Conservation (phyloP, 139 green algal species). For the Zygnema cylindricum region DNA sequence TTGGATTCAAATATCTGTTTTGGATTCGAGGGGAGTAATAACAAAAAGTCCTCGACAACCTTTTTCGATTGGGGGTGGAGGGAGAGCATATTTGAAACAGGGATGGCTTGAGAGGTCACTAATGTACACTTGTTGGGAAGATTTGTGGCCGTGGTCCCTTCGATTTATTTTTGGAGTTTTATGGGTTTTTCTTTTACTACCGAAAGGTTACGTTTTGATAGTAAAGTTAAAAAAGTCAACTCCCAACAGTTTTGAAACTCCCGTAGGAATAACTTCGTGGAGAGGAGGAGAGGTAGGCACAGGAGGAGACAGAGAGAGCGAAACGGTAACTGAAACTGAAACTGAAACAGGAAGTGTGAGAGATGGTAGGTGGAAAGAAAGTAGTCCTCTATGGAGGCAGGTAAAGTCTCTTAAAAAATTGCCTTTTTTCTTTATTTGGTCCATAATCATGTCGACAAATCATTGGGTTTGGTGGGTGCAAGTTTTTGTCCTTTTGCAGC, state of each 20-base stretch:
- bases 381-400: neutral
- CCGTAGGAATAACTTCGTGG: neutral
- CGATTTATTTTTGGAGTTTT: neutral
- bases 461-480: slow-evolving; percentile 23
- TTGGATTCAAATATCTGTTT: neutral
- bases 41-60: slow-evolving; percentile 1
- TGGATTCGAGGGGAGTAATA: neutral
- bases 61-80: neutral
- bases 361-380: neutral
- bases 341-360: neutral
- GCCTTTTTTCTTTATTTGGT: neutral
- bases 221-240: neutral
- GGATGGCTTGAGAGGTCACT: slow-evolving; percentile 37
- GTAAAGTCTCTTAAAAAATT: neutral
- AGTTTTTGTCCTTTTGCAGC: neutral
- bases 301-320: neutral
- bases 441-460: neutral
- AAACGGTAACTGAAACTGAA: neutral
- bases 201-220: neutral
- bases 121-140: slow-evolving; percentile 33
- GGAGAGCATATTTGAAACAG: neutral
- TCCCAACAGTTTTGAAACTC: neutral
- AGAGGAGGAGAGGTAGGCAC: neutral
- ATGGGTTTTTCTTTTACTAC: slow-evolving; percentile 14
- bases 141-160: neutral